Evolutionary conservation across 371 early-diverging fungal species (phyloP).

Genomic region (Rhizopus stolonifer): DNA sequence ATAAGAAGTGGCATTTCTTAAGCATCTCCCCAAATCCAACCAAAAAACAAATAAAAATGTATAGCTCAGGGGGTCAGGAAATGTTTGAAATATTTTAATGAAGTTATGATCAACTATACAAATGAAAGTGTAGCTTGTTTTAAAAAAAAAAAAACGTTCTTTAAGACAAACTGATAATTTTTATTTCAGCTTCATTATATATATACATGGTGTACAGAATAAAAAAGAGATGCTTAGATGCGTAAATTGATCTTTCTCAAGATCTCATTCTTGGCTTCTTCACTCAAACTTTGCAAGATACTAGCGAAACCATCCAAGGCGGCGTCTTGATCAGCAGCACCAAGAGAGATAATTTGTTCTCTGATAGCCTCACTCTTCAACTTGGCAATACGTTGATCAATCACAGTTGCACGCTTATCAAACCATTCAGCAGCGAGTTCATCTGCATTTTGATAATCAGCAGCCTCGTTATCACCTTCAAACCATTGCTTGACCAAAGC

Average conservation of each 20-base stretch:
- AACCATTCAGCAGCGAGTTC: conserved; percentile 64
- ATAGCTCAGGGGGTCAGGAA: no score
- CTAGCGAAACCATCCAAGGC: conserved; percentile 51
- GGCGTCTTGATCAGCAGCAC: conserved; percentile 44
- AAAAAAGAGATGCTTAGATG: conserved; percentile 25
- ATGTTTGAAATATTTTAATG: no score
- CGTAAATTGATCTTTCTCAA: conserved; percentile 39
- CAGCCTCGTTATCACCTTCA: conserved; percentile 28
- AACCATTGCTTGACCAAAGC: conserved; percentile 61
- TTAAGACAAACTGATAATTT: no score
- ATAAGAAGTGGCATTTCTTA: no score
- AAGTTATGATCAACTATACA: no score
- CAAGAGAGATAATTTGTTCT: conserved; percentile 40
- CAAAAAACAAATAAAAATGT: no score
- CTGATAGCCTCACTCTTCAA: conserved; percentile 39
- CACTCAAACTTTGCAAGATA: conserved; percentile 40
- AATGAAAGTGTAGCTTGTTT: no score
- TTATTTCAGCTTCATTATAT: no score
- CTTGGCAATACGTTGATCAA: conserved; percentile 49
- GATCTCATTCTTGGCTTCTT: conserved; percentile 41
- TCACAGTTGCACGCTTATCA: conserved; percentile 47
- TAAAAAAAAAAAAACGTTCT: no score
- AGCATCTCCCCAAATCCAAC: no score
- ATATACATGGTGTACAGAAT: background rate
- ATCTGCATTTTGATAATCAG: conserved; percentile 56